Evolutionary conservation across 345 rosid genomes (phyloP).

Genomic region (Aquilaria malaccensis): DNA sequence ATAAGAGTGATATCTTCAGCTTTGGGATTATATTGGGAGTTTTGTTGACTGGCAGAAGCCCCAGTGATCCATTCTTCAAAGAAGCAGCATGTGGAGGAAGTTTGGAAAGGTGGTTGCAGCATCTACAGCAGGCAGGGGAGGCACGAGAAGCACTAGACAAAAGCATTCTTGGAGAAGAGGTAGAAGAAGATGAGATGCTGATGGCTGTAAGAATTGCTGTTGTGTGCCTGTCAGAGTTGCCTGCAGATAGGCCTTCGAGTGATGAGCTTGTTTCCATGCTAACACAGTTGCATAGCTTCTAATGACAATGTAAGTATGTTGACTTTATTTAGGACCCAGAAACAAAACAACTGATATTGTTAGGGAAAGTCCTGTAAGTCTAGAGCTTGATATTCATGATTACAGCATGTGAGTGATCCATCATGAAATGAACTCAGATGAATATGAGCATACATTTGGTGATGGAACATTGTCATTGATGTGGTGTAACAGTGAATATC

Average conservation of each 20-base stretch:
- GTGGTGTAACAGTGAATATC: no score
- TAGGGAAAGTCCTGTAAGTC: no score
- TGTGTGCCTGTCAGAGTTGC: slow-evolving; percentile 76
- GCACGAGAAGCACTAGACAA: slow-evolving; percentile 76
- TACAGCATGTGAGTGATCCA: no score
- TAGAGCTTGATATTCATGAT: no score
- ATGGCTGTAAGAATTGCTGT: slow-evolving; percentile 93
- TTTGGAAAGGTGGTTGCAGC: slow-evolving; percentile 75
- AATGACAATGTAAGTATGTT: slow-evolving; percentile 27
- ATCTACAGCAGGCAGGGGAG: slow-evolving; percentile 83
- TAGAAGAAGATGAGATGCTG: slow-evolving; percentile 93
- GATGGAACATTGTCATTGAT: background rate
- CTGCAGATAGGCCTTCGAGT: slow-evolving; percentile 89
- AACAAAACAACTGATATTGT: no score
- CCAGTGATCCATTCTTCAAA: slow-evolving; percentile 49
- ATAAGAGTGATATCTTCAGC: slow-evolving; percentile 87
- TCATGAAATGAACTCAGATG: no score
- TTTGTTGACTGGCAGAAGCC: slow-evolving; percentile 79
- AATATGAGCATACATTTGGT: no score
- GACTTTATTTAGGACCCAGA: background rate
- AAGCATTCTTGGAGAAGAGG: slow-evolving; percentile 84
- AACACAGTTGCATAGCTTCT: slow-evolving; percentile 91
- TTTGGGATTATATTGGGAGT: slow-evolving; percentile 90
- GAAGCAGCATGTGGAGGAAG: slow-evolving; percentile 59
- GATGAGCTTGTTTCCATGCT: slow-evolving; percentile 93